Conservation (phyloP, 805 yeast species). For the Cyberlindnera mississippiensis region DNA sequence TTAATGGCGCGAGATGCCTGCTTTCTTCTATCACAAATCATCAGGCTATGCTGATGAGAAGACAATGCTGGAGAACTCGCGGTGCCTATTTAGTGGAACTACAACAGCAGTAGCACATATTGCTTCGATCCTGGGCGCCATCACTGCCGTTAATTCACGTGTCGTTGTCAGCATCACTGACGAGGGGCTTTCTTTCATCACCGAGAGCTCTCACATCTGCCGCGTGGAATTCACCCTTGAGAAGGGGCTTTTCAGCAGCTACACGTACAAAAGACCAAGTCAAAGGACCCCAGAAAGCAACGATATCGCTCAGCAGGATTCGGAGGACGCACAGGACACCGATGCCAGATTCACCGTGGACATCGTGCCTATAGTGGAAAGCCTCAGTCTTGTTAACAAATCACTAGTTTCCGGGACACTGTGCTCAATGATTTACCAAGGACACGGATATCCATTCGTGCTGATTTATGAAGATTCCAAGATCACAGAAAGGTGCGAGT, state of each 20-base stretch:
- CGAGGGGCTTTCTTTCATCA: slow-evolving; percentile 49
- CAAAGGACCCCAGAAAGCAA: neutral
- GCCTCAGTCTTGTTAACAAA: slow-evolving; percentile 41
- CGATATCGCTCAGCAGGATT: slow-evolving; percentile 11
- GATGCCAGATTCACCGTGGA: slow-evolving; percentile 38
- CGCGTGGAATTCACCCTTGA: slow-evolving; percentile 36
- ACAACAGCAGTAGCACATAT: slow-evolving; percentile 45
- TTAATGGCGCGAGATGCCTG: too few species aligned
- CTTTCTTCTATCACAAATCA: too few species aligned
- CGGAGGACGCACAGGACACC: slow-evolving; percentile 15
- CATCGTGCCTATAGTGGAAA: slow-evolving; percentile 45
- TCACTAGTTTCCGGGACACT: slow-evolving; percentile 32
- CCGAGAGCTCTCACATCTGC: slow-evolving; percentile 42
- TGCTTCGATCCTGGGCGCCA: slow-evolving; percentile 40
- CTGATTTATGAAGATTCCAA: slow-evolving; percentile 51
- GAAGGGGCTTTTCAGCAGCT: slow-evolving; percentile 32
- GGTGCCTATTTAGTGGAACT: slow-evolving; percentile 37
- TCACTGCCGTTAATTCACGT: slow-evolving; percentile 37
- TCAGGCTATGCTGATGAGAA: neutral
- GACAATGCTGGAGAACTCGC: slow-evolving; percentile 7
- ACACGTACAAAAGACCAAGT: slow-evolving; percentile 18
- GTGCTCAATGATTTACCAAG: slow-evolving; percentile 48
- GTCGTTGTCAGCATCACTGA: slow-evolving; percentile 41
- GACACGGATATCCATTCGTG: slow-evolving; percentile 50
- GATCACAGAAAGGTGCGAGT: slow-evolving; percentile 54